Conservation (phyloP, 768 basidiomycete genomes). For the Scleroderma bovista region DNA sequence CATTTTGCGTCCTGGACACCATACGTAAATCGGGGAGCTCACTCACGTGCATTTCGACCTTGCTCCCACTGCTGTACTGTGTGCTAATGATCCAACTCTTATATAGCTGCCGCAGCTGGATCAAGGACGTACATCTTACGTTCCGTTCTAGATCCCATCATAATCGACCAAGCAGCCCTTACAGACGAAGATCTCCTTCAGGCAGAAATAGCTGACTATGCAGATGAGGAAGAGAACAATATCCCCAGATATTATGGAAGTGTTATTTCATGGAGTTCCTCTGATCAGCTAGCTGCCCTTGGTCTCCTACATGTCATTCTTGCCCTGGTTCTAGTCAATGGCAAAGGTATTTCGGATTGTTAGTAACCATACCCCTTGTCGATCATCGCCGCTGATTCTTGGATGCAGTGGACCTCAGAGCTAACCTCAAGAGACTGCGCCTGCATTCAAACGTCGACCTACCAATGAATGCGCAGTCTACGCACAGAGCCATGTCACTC, state of each 20-base stretch:
- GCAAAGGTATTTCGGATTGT: slow-evolving; percentile 73
- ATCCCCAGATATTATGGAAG: slow-evolving; percentile 53
- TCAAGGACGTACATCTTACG: slow-evolving; percentile 84
- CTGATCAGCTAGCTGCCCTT: slow-evolving; percentile 60
- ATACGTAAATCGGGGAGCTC: not conserved
- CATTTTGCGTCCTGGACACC: not conserved
- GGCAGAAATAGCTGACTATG: slow-evolving; percentile 46
- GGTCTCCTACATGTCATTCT: slow-evolving; percentile 82
- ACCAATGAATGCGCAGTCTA: slow-evolving; percentile 45
- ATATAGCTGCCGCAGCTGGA: slow-evolving; percentile 46
- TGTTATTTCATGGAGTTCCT: slow-evolving; percentile 65
- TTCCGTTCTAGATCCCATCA: slow-evolving; percentile 54
- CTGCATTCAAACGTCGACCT: slow-evolving; percentile 47
- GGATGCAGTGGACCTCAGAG: slow-evolving; percentile 62
- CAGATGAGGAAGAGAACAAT: slow-evolving; percentile 46
- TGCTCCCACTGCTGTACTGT: not conserved
- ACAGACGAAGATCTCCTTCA: slow-evolving; percentile 41
- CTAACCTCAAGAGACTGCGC: slow-evolving; percentile 62
- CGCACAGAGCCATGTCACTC: slow-evolving; percentile 47
- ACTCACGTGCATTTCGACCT: not conserved
- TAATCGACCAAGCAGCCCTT: slow-evolving; percentile 58
- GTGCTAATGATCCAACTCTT: not conserved
- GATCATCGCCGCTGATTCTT: not conserved
- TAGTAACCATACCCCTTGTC: slow-evolving; percentile 23
- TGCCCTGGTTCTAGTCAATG: slow-evolving; percentile 77